Base-by-base conservation (phyloP, 2,329 filamentous ascomycete species). In the Stagonosporopsis rhizophila region DNA sequence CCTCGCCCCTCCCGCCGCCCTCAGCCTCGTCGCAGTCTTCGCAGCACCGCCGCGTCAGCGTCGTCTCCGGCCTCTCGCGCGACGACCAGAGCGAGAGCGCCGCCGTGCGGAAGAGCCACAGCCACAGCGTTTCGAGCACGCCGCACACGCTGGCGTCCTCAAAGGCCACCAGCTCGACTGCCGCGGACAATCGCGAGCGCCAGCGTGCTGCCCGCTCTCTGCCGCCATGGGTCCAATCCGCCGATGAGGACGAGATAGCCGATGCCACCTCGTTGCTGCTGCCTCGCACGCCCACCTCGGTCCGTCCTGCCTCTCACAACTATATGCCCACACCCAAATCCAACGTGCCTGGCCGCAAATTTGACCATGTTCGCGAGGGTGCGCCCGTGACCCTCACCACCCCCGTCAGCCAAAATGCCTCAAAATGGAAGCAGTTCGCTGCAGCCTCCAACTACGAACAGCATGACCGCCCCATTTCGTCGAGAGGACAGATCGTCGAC, bases 401-500 rank as follows among this genome's bases (percentile, higher is more conserved):
- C 2, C 73, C 74, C 14, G 58, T 76, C 52, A 66, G 61, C 54
- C 72, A 76, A 48, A 67, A 62, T 40, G 75, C 75, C 11, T 73
- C 71, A 6, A 75, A 74, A 60, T 78, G 76, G 76, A 71, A 73
- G 55, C 66, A 71, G 19, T 77, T 78, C 49, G 68, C 71, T 44
- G 67, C 69, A 32, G 68, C 74, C 38, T 71, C 72, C 41, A 63
- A 70, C 35, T 64, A 62, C 50, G 66, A 71, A 38, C 56, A 63
- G 52, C 58, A 46, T 51, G 68, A 54, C 66, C 70, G 56, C 41
- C 69, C 67, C 22, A 48, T 65, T 20, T 66, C 67, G 3, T 70
- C 71, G 14, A 62, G 71, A 40, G 72, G 69, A 59, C 75, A 69
- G 61, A 69, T 77, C 14, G 72, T 78, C 25, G 66, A 77, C 56